Evolutionary conservation across 1,284 basidiomycete species (phyloP).

Genomic region (Ustilago sp.): DNA sequence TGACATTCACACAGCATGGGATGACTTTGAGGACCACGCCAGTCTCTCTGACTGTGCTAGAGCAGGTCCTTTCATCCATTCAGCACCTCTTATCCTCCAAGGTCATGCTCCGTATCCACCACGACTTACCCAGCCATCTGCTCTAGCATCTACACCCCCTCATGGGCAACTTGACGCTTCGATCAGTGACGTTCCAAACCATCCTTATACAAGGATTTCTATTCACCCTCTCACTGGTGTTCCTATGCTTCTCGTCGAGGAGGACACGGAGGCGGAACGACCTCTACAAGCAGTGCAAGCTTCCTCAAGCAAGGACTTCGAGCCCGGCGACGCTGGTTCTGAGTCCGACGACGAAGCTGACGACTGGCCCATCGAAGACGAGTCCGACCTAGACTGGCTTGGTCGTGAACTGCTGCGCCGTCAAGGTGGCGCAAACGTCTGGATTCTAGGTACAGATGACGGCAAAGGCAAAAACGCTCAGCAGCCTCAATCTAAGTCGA

Average conservation of each 20-base stretch:
- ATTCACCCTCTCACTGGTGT: slow-evolving; percentile 39
- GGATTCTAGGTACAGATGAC: slow-evolving; percentile 48
- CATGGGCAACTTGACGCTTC: not conserved
- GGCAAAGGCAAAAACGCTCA: not conserved
- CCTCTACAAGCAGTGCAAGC: not conserved
- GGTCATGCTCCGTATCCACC: slow-evolving; percentile 13
- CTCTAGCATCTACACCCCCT: not conserved
- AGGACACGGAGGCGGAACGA: not conserved
- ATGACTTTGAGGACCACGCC: slow-evolving; percentile 3
- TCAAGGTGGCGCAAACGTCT: slow-evolving; percentile 39
- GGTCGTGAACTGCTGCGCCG: slow-evolving; percentile 48
- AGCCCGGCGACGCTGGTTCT: not conserved
- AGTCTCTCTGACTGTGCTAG: not conserved
- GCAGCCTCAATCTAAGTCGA: not conserved
- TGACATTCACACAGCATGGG: slow-evolving; percentile 18
- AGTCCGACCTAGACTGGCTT: slow-evolving; percentile 58
- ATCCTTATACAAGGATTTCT: slow-evolving; percentile 13
- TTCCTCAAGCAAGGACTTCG: not conserved
- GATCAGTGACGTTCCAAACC: not conserved
- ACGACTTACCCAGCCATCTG: not conserved
- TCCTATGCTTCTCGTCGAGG: slow-evolving; percentile 25
- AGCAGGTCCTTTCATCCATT: slow-evolving; percentile 29
- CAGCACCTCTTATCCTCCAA: slow-evolving; percentile 24
- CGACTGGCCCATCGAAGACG: slow-evolving; percentile 42
- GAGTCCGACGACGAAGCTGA: slow-evolving; percentile 18